Evolutionary conservation across 2,329 filamentous ascomycete species (phyloP).

Genomic region (Pseudopyrenochaeta lycopersici): DNA sequence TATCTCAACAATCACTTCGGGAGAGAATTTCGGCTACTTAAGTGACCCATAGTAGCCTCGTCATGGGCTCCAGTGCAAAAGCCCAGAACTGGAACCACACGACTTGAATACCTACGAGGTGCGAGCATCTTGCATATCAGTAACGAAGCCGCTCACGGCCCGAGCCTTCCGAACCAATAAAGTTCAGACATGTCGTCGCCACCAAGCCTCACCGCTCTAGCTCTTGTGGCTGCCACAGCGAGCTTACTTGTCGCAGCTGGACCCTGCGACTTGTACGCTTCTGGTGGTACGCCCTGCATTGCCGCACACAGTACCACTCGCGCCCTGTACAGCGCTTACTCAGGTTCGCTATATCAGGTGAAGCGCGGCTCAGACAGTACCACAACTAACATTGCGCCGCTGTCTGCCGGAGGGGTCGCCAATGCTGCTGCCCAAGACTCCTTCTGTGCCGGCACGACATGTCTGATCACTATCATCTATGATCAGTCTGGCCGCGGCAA

Average conservation of each 20-base stretch:
- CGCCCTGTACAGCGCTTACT: conserved; percentile 65
- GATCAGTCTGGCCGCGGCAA: conserved; percentile 71
- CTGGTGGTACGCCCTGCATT: conserved; percentile 68
- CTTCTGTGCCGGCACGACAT: conserved; percentile 69
- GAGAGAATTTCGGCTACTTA: no score
- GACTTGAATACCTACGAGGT: not conserved
- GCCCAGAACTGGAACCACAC: not conserved
- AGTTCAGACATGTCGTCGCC: conserved; percentile 14
- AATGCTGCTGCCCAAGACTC: conserved; percentile 68
- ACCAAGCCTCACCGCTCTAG: conserved; percentile 17
- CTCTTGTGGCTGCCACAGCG: conserved; percentile 17
- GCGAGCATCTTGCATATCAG: not conserved
- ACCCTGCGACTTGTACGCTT: conserved; percentile 69
- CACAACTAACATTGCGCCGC: conserved; percentile 60
- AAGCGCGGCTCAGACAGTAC: conserved; percentile 63
- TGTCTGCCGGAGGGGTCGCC: conserved; percentile 68
- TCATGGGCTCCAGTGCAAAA: no score
- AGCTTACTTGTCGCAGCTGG: conserved; percentile 52
- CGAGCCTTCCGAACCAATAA: not conserved
- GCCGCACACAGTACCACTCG: conserved; percentile 73
- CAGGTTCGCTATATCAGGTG: conserved; percentile 67
- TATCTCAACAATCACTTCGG: conserved; percentile 3
- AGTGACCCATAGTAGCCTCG: no score
- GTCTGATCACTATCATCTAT: conserved; percentile 70
- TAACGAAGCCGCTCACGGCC: no score